phyloP scores from a whole-genome alignment of 139 green algal genomes.

The Chlamydomonas sphaeroides region DNA sequence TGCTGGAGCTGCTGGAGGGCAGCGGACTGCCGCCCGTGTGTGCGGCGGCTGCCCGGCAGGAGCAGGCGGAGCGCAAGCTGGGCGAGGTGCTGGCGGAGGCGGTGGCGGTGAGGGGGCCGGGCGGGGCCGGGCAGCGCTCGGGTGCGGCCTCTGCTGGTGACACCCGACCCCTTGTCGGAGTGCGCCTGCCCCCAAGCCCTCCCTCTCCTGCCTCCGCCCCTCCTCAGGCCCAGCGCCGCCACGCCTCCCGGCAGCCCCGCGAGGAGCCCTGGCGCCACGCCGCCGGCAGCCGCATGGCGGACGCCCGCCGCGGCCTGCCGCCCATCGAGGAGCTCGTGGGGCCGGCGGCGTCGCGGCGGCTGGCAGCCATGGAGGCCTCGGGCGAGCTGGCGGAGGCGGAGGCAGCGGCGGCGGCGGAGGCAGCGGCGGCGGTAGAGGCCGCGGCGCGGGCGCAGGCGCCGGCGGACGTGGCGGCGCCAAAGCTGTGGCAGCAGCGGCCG shows the following conservation, averaged over 20 bases:
- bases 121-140: too few species aligned
- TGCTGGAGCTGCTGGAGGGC: constrained; percentile 68
- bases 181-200: neutral
- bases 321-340: constrained; percentile 18
- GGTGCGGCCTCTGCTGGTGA: too few species aligned
- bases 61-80: constrained; percentile 45
- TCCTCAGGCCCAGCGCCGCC: constrained; percentile 2
- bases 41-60: constrained; percentile 44
- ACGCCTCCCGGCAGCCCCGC: neutral
- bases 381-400: neutral
- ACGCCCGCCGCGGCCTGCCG: neutral
- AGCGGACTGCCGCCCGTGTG: constrained; percentile 53
- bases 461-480: neutral
- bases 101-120: constrained; percentile 59
- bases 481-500: too few species aligned
- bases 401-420: neutral
- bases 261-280: constrained; percentile 13
- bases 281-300: neutral
- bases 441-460: too few species aligned
- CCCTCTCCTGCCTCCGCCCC: neutral
- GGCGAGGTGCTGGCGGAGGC: constrained; percentile 68
- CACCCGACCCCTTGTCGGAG: too few species aligned
- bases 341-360: neutral
- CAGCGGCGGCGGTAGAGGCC: neutral
- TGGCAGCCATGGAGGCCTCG: neutral